Base-by-base conservation (phyloP, 371 early-diverging fungal genomes). In the Syncephalastrum sp. region DNA sequence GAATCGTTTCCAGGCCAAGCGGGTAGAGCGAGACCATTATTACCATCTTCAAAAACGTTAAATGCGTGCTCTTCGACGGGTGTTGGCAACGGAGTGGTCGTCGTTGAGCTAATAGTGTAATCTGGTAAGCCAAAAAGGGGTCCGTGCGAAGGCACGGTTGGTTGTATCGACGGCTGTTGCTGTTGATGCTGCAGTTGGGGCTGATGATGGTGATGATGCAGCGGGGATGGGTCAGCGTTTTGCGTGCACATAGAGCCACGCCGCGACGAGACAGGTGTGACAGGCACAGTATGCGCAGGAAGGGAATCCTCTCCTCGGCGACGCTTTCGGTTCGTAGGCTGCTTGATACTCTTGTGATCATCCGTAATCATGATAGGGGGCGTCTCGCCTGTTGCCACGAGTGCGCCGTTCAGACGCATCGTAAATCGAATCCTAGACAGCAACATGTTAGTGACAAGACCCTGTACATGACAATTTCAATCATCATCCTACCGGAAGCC, bases 311-410 rank as follows among this genome's bases (percentile, higher is more conserved):
- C 43, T 14, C 15, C 15, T 50, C 41, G 17, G 16, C 27, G 33
- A 45, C 33, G 17, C 23, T 51, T 29, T 10, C 49, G 48, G 13
- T 38, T 16, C 21, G 33, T 17, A n/a, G 10, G 25, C 10, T 41
- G 42, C 27, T 58, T 86, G 85, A 17, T 68, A 16, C 83, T 84
- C 67, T 96, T 96, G 77, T 95, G 96, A 67, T 96, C 96, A 60
- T 96, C 96, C 3, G 96, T 96, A 58, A 96, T 92, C 88, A 96
- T 85, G 53, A 96, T 90, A 5, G 93, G 91, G 7, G 94, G 91
- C 6, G 95, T 88, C 44, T 84, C 70, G 29, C 92, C 93, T 4
- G 76, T 82, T n/a, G 93, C 92, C 38, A 94, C 68, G 16, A 85
- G 65, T 5, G 63, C 64, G 47, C 86, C 86, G 53, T 75, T 56